These are phyloP conservation scores for Chrysosporium keratinophilum DNA, from an alignment of 2,329 filamentous ascomycete genomes.

Conservation along the genomic window DNA sequence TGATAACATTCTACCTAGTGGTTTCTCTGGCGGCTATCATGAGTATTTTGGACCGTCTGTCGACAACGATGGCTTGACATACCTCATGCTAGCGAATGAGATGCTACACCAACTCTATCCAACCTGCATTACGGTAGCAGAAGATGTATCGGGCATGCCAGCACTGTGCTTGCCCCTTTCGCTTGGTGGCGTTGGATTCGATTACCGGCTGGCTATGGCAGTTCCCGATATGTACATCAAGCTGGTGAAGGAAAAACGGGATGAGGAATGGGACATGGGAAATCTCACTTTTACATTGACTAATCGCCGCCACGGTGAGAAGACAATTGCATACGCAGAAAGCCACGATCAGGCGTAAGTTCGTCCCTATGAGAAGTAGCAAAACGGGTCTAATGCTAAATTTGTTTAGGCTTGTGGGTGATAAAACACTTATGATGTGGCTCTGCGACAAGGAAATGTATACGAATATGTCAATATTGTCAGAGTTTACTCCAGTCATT, in stretches of 20 bases:
- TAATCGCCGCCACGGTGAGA: constrained; percentile 89
- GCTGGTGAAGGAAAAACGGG: constrained; percentile 83
- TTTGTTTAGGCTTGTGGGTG: constrained; percentile 70
- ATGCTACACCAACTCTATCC: constrained; percentile 88
- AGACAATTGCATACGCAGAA: constrained; percentile 95
- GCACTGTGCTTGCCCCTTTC: constrained; percentile 80
- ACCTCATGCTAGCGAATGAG: constrained; percentile 93
- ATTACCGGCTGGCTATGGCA: constrained; percentile 95
- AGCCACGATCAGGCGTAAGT: constrained; percentile 95
- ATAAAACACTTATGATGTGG: constrained; percentile 97
- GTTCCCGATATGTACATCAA: constrained; percentile 99
- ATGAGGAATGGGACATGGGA: constrained; percentile 83
- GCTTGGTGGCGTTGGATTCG: constrained; percentile 86
- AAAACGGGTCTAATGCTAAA: constrained; percentile 18
- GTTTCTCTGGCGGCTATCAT: constrained; percentile 95
- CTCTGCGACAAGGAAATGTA: constrained; percentile 96
- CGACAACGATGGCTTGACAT: constrained; percentile 87
- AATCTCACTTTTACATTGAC: constrained; percentile 78
- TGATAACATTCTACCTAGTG: constrained; percentile 41
- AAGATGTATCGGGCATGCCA: constrained; percentile 97
- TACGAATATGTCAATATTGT: constrained; percentile 86
- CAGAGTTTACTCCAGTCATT: constrained; percentile 76
- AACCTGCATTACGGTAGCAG: constrained; percentile 78
- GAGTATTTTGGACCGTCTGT: constrained; percentile 89
- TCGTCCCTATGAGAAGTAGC: not conserved